These are phyloP conservation scores for Camillea tinctor DNA, from an alignment of 2,329 filamentous ascomycete species.

Conservation along the genomic window DNA sequence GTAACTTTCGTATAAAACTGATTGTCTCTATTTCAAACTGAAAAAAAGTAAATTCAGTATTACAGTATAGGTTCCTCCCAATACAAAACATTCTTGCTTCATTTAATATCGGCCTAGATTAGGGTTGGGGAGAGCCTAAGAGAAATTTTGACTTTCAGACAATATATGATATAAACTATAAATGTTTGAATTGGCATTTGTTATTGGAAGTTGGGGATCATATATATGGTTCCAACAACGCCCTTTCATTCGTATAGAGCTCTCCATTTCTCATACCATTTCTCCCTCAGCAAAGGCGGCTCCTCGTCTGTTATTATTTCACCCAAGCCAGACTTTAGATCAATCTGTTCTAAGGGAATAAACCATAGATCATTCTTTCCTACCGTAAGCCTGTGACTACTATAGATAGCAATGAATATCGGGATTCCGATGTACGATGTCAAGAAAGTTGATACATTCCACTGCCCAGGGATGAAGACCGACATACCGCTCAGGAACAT, in stretches of 20 bases:
- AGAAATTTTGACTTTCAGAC: no score
- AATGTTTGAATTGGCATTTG: no score
- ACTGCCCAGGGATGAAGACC: conserved; percentile 59
- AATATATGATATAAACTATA: no score
- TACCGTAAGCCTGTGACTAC: conserved; percentile 39
- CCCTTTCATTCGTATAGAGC: not conserved
- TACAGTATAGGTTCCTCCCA: no score
- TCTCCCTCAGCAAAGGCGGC: not conserved
- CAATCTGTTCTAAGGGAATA: conserved; percentile 46
- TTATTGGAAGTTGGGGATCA: no score
- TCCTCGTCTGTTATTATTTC: not conserved
- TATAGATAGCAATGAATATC: conserved; percentile 56
- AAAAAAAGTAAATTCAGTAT: no score
- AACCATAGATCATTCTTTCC: conserved; percentile 46
- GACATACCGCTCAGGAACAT: conserved; percentile 62
- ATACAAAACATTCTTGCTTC: no score
- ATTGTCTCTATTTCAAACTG: no score
- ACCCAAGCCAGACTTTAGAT: conserved; percentile 47
- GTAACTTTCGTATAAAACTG: no score
- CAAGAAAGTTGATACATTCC: conserved; percentile 54
- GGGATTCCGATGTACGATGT: conserved; percentile 64
- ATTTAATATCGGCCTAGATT: no score
- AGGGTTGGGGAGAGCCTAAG: no score
- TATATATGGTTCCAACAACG: no score
- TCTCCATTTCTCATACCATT: conserved; percentile 1